Evolutionary conservation across 306 rosid genomes (phyloP).

Genomic region (Senna siamea): DNA sequence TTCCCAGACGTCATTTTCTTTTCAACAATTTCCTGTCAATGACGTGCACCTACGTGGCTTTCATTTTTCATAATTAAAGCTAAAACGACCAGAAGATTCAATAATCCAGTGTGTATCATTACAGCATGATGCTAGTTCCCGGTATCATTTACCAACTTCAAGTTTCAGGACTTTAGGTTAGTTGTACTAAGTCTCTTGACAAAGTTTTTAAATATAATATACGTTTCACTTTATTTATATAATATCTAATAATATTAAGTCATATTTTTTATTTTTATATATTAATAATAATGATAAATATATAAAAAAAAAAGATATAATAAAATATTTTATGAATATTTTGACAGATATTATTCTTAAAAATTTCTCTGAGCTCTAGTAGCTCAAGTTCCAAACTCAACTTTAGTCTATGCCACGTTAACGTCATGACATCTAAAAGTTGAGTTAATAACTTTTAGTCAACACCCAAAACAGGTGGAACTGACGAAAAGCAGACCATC

Average conservation of each 20-base stretch:
- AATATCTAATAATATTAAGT: no score
- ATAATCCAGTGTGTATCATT: not conserved
- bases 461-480: slow-evolving; percentile 1
- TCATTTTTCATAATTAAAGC: not conserved
- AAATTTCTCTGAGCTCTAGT: no score
- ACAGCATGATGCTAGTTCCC: not conserved
- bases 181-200: not conserved
- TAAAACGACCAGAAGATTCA: not conserved
- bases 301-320: no score
- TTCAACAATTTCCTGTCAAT: not conserved
- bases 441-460: not conserved
- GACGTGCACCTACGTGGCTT: not conserved
- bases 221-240: no score
- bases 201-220: no score
- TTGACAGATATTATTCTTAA: no score
- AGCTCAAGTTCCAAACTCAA: not conserved
- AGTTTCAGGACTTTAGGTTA: not conserved
- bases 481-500: not conserved
- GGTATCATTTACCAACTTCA: not conserved
- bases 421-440: not conserved
- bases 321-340: no score
- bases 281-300: no score
- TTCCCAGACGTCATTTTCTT: not conserved
- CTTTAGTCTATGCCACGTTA: not conserved
- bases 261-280: no score